Evolutionary conservation across 164 flowering plant genomes (phyloP).

Genomic region (Tetrastigma voinierianum): DNA sequence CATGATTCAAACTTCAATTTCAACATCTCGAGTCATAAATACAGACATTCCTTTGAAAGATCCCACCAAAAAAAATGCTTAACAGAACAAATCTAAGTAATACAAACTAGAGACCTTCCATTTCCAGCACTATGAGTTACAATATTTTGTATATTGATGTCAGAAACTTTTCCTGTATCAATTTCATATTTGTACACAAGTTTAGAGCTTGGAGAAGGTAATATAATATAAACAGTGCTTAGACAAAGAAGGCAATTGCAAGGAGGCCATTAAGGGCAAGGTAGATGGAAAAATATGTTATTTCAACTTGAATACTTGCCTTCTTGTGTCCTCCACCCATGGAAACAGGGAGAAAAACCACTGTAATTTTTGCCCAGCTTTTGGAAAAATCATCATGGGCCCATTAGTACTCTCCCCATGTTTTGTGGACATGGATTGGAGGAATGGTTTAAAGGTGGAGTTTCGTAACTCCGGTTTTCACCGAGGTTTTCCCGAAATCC

Average conservation of each 20-base stretch:
- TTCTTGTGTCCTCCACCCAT: neutral
- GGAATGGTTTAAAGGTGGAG: constrained; percentile 48
- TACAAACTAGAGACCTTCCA: neutral
- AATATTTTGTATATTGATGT: constrained; percentile 5
- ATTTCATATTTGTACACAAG: constrained; percentile 27
- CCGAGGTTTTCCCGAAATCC: constrained; percentile 44
- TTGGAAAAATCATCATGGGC: constrained; percentile 40
- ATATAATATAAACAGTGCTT: constrained; percentile 11
- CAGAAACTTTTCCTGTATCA: constrained; percentile 10
- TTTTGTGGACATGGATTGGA: constrained; percentile 52
- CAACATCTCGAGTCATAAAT: too few relatives aligned
- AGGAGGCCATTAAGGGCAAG: constrained; percentile 8
- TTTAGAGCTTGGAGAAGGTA: constrained; percentile 7
- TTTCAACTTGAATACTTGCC: constrained; percentile 1
- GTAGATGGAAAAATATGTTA: neutral
- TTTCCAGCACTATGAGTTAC: constrained; percentile 12
- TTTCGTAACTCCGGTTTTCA: constrained; percentile 39
- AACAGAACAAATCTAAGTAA: neutral
- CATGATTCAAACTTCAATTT: too few relatives aligned
- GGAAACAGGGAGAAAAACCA: neutral
- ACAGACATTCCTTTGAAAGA: too few relatives aligned
- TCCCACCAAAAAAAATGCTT: neutral
- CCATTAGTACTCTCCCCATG: constrained; percentile 56
- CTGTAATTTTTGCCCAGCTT: constrained; percentile 8
- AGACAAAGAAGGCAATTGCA: constrained; percentile 1